Evolutionary conservation across 2,329 filamentous ascomycete genomes (phyloP), one percentile per base, ranked within the genome.

Genomic region (Pseudogymnoascus sp.): DNA sequence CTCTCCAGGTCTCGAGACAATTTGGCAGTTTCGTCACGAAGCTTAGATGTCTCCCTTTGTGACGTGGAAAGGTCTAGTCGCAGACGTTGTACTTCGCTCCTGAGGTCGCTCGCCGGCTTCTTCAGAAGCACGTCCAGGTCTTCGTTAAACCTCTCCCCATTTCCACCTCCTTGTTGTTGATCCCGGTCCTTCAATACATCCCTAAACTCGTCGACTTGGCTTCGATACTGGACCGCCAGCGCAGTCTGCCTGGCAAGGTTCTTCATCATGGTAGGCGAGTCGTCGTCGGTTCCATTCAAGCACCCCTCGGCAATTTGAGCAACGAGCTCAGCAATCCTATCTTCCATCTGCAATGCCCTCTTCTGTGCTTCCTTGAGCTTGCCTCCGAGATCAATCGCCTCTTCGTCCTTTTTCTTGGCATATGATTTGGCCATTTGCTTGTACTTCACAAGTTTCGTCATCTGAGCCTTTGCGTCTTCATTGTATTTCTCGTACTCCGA

Each of bases 351-450:
- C 31, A 80, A 76, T 26, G 88, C 84, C 70, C 83, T 88, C 66
- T 82, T 80, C 67, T 88, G 86, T 71, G 91, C 89, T 64, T 89
- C 84, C 65, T 82, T 82, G 37, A 93, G 80, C 69, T 85, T 84
- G 65, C 85, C 83, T 22, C 82, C 81, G 60, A 93, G 76, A 63
- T 89, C 82, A 26, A 84, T 81, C 22, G 88, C 87, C 73, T 92
- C 87, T 16, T 81, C 79, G 70, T 93, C 90, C 74, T 92, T 93
- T 75, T 88, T 84, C 72, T 88, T 87, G 46, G 90, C 90, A 71
- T 88, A 93, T 62, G 86, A 88, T 75, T 90, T 93, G 63, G 89
- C 89, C 66, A 91, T 79, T 71, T 90, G 85, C 78, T 92, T 91
- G 79, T 92, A 93, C 71, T 85, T 85, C 71, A 93, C 82, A 71